A percentile compares a stretch with the other conserved stretches of the same genome.
Conservation (phyloP, 108 stramenopile species). For the Parietichytrium sp. region DNA sequence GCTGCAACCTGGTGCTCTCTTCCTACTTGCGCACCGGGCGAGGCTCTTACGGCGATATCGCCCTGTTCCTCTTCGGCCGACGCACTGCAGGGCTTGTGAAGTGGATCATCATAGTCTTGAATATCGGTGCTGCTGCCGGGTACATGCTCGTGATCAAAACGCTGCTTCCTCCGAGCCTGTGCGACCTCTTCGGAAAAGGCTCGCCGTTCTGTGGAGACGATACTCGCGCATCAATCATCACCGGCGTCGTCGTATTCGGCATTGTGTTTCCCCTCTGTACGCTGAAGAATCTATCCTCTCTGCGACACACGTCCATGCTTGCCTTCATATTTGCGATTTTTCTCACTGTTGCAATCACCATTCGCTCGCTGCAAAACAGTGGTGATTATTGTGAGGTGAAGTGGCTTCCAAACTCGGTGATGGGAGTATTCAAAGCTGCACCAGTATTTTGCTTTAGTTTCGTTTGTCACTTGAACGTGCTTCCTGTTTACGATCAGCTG, state of each 20-base stretch:
- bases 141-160: constrained; percentile 33
- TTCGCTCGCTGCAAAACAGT: constrained; percentile 10
- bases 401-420: neutral
- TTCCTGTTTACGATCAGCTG: constrained; percentile 25
- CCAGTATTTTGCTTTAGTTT: constrained; percentile 35
- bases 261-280: constrained; percentile 9
- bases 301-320: constrained; percentile 31
- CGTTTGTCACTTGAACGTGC: constrained; percentile 24
- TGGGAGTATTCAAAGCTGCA: neutral
- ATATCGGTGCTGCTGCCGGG: constrained; percentile 8
- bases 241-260: constrained; percentile 4
- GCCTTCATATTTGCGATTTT: constrained; percentile 37
- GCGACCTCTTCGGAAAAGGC: neutral
- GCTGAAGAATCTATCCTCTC: neutral
- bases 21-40: constrained; percentile 26
- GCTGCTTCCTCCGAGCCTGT: constrained; percentile 11
- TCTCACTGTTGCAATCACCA: neutral
- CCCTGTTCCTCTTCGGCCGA: neutral
- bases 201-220: constrained; percentile 11
- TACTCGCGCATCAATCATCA: too few species aligned
- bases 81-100: neutral
- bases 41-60: constrained; percentile 11
- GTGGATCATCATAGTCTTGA: constrained; percentile 5
- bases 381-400: constrained; percentile 15
- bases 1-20: constrained; percentile 27